phyloP scores from a whole-genome alignment of 2,329 filamentous ascomycete genomes.

The Aureobasidium sp. region DNA sequence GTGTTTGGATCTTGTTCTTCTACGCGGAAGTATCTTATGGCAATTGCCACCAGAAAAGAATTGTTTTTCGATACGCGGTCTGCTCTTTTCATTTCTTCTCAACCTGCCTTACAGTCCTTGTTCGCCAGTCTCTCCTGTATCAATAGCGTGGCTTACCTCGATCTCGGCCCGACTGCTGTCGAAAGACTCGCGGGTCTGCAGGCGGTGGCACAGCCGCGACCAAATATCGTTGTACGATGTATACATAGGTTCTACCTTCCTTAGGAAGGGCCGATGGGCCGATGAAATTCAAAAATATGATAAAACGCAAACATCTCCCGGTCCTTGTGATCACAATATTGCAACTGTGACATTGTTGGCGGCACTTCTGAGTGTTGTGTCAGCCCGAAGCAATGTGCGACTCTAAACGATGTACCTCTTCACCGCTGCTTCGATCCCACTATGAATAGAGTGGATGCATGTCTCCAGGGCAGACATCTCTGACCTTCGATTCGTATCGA shows the following conservation, averaged over 20 bases:
- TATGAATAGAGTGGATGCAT: neutral
- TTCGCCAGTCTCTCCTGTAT: neutral
- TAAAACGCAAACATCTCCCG: neutral
- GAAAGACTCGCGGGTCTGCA: neutral
- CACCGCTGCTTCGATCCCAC: conserved; percentile 1
- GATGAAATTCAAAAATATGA: conserved; percentile 7
- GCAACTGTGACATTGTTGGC: neutral
- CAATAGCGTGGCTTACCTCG: neutral
- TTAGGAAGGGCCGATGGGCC: conserved; percentile 1
- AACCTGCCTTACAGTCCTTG: neutral
- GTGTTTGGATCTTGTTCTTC: neutral
- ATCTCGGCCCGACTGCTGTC: conserved; percentile 6
- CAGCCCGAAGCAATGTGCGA: neutral
- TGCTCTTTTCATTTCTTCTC: neutral
- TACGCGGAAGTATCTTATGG: conserved; percentile 1
- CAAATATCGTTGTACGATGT: conserved; percentile 1
- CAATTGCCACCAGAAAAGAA: conserved; percentile 4
- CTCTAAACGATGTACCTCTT: neutral
- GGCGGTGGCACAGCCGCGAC: neutral
- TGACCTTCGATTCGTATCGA: neutral
- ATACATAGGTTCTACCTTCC: conserved; percentile 1
- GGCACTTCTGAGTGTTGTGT: neutral
- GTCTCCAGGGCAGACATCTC: neutral
- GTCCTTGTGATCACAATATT: neutral
- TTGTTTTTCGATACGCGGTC: conserved; percentile 3